Conservation (phyloP, 1,284 basidiomycete genomes). For the Phylloboletellus chloephorus region DNA sequence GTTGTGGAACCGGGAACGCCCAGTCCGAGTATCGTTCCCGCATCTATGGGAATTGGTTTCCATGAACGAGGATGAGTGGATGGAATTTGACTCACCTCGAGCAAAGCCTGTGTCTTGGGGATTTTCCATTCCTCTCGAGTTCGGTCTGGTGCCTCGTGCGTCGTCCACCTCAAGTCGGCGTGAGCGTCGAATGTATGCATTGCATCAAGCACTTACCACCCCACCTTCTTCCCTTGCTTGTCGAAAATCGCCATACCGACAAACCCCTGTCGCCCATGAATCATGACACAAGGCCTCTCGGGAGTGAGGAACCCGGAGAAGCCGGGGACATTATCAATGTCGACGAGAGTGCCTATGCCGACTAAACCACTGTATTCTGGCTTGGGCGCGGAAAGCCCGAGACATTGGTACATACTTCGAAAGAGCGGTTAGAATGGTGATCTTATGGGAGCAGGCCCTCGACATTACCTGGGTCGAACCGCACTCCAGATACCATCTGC, state of each 20-base stretch:
- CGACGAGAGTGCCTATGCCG: slow-evolving; percentile 22
- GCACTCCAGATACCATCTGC: slow-evolving; percentile 33
- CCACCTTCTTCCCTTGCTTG: slow-evolving; percentile 20
- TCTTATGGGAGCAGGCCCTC: neutral
- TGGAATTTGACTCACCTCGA: slow-evolving; percentile 12
- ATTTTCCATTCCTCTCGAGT: slow-evolving; percentile 29
- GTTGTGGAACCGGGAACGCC: slow-evolving; percentile 30
- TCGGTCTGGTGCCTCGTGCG: slow-evolving; percentile 25
- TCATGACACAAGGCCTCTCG: slow-evolving; percentile 27
- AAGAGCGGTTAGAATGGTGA: slow-evolving; percentile 5
- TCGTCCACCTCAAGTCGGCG: slow-evolving; percentile 25
- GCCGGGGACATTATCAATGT: slow-evolving; percentile 20
- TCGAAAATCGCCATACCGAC: slow-evolving; percentile 29
- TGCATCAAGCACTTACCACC: slow-evolving; percentile 19
- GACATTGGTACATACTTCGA: slow-evolving; percentile 24
- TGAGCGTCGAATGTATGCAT: neutral
- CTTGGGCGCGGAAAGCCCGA: slow-evolving; percentile 17
- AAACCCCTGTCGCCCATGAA: slow-evolving; percentile 29
- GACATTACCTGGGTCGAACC: slow-evolving; percentile 23
- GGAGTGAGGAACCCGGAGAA: slow-evolving; percentile 18
- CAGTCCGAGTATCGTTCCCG: slow-evolving; percentile 25
- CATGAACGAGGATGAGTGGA: neutral
- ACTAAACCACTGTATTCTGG: slow-evolving; percentile 31
- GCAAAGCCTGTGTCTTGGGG: slow-evolving; percentile 19
- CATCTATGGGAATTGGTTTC: slow-evolving; percentile 19